Evolutionary conservation across 257 asterid genomes (phyloP).

Genomic region (Capsicum pubescens): DNA sequence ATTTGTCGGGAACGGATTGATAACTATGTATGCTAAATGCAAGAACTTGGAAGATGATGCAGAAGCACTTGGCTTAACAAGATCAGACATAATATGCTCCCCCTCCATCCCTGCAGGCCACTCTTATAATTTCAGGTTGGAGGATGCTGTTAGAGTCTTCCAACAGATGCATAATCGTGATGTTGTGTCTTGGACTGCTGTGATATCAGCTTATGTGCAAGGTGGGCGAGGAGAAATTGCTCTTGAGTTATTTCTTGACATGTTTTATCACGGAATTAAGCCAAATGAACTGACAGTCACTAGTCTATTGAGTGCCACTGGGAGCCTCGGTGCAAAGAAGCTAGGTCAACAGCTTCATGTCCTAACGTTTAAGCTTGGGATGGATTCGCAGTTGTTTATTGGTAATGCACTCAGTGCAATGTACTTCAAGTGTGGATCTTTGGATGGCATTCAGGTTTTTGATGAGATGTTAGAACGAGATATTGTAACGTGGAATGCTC

Average conservation of each 20-base stretch:
- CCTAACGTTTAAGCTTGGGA: constrained; percentile 30
- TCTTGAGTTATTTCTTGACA: constrained; percentile 30
- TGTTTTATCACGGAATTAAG: constrained; percentile 26
- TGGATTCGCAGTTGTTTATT: constrained; percentile 26
- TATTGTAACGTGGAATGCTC: constrained; percentile 39
- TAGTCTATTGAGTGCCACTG: constrained; percentile 32
- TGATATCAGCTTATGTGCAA: constrained; percentile 37
- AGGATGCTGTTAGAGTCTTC: constrained; percentile 28
- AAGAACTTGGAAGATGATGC: constrained; percentile 32
- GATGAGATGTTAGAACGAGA: constrained; percentile 30
- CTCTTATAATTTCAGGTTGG: constrained; percentile 22
- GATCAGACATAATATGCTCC: constrained; percentile 29
- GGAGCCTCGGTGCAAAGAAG: constrained; percentile 24
- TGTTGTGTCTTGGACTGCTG: constrained; percentile 36
- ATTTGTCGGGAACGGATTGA: constrained; percentile 37
- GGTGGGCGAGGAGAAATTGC: constrained; percentile 29
- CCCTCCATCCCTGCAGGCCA: constrained; percentile 26
- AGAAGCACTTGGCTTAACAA: constrained; percentile 13
- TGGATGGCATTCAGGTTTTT: constrained; percentile 32
- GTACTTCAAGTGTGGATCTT: constrained; percentile 36
- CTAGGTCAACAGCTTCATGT: constrained; percentile 40
- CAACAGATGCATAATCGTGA: constrained; percentile 34
- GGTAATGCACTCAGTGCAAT: constrained; percentile 34
- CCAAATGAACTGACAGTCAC: constrained; percentile 33
- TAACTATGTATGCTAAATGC: constrained; percentile 40